phyloP scores from a whole-genome alignment of 352 stramenopile genomes.

The Lagenidium giganteum region DNA sequence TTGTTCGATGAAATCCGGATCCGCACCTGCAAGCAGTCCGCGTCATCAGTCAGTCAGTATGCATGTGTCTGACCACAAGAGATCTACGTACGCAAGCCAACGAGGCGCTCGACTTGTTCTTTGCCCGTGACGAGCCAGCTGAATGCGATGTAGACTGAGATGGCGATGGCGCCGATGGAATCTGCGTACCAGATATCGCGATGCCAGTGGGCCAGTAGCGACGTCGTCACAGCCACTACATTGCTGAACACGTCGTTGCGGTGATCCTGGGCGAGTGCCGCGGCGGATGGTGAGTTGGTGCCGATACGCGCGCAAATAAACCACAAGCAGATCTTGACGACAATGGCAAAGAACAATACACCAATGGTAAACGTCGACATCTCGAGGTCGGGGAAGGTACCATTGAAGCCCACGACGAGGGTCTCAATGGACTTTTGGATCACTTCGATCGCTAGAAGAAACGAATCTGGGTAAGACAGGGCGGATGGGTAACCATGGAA shows the following conservation, averaged over 20 bases:
- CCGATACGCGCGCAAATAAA: constrained; percentile 70
- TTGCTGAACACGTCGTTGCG: constrained; percentile 97
- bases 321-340: constrained; percentile 81
- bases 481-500: not conserved
- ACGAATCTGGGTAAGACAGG: not conserved
- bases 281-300: constrained; percentile 56
- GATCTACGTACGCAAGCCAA: constrained; percentile 69
- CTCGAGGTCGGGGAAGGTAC: constrained; percentile 57
- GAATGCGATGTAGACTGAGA: constrained; percentile 95
- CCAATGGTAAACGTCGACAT: constrained; percentile 61
- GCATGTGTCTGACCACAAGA: not conserved
- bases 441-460: constrained; percentile 84
- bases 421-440: constrained; percentile 89
- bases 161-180: constrained; percentile 91
- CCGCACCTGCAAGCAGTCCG: constrained; percentile 47
- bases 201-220: constrained; percentile 51
- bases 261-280: constrained; percentile 91
- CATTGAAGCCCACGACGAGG: constrained; percentile 65
- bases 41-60: not conserved
- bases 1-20: constrained; percentile 92
- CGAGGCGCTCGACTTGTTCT: constrained; percentile 92
- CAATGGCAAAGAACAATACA: constrained; percentile 69
- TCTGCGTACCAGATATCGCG: constrained; percentile 92
- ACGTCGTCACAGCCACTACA: constrained; percentile 84
- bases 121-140: constrained; percentile 94